Evolutionary conservation across 495 filamentous ascomycete species (phyloP).

Genomic region (Xylaria venustula): DNA sequence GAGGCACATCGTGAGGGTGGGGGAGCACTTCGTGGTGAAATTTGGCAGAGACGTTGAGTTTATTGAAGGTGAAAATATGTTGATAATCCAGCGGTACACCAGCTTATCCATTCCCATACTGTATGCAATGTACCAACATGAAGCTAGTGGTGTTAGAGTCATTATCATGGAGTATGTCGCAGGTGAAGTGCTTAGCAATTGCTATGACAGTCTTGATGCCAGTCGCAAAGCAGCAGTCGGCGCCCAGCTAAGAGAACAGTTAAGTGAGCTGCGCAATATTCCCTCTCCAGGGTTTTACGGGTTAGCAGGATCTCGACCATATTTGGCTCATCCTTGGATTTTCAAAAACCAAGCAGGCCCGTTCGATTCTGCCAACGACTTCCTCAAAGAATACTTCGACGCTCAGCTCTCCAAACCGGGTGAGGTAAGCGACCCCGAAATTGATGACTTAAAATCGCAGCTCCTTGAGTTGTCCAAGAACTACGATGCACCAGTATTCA

Average conservation of each 20-base stretch:
- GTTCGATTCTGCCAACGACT: background rate
- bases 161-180: background rate
- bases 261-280: background rate
- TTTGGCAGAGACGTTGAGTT: background rate
- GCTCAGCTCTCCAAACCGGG: background rate
- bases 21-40: background rate
- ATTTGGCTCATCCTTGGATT: background rate
- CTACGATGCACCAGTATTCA: background rate
- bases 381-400: background rate
- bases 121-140: constrained; percentile 39
- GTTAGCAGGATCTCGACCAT: background rate
- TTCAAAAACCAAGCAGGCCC: background rate
- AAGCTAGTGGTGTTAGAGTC: background rate
- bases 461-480: background rate
- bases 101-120: constrained; percentile 38
- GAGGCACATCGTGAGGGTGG: background rate
- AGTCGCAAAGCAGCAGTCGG: background rate
- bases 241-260: background rate
- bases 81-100: constrained; percentile 33
- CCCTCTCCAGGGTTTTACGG: background rate
- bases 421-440: background rate
- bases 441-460: background rate
- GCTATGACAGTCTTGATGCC: background rate
- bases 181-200: background rate
- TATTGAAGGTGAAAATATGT: constrained; percentile 1